Conservation (phyloP, 257 asterid genomes). For the Galeopsis tetrahit region DNA sequence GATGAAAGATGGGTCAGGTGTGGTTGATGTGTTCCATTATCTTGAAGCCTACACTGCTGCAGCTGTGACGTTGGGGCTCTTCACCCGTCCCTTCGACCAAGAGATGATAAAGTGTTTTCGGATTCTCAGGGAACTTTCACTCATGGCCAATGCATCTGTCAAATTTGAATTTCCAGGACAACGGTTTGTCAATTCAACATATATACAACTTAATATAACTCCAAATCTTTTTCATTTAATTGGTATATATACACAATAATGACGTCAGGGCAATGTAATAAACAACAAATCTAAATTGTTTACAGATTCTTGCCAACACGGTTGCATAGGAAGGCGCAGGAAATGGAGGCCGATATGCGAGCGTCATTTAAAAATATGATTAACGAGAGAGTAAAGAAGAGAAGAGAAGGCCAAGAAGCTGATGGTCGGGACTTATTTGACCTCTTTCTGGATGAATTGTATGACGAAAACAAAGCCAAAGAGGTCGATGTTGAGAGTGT, state of each 20-base stretch:
- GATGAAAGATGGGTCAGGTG: conserved; percentile 39
- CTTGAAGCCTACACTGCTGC: conserved; percentile 38
- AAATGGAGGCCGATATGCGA: conserved; percentile 39
- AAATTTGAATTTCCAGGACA: conserved; percentile 41
- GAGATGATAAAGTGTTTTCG: conserved; percentile 37
- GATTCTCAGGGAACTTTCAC: conserved; percentile 34
- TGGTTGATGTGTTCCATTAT: conserved; percentile 41
- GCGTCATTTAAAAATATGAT: conserved; percentile 29
- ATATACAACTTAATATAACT: too few species aligned
- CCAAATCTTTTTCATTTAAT: too few species aligned
- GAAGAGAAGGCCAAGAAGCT: conserved; percentile 32
- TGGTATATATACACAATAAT: too few species aligned
- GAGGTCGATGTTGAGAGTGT: conserved; percentile 27
- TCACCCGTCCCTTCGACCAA: conserved; percentile 28
- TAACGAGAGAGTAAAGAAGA: conserved; percentile 32
- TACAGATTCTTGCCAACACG: conserved; percentile 39
- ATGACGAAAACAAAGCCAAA: conserved; percentile 35
- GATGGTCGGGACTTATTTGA: conserved; percentile 40
- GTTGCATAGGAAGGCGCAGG: conserved; percentile 37
- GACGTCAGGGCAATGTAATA: too few species aligned
- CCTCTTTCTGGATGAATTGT: conserved; percentile 39
- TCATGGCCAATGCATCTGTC: conserved; percentile 41
- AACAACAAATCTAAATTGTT: too few species aligned
- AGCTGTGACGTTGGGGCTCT: conserved; percentile 36
- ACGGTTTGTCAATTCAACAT: too few species aligned